phyloP scores from a whole-genome alignment of 202 grass and related monocot species.

The Musa balbisiana region DNA sequence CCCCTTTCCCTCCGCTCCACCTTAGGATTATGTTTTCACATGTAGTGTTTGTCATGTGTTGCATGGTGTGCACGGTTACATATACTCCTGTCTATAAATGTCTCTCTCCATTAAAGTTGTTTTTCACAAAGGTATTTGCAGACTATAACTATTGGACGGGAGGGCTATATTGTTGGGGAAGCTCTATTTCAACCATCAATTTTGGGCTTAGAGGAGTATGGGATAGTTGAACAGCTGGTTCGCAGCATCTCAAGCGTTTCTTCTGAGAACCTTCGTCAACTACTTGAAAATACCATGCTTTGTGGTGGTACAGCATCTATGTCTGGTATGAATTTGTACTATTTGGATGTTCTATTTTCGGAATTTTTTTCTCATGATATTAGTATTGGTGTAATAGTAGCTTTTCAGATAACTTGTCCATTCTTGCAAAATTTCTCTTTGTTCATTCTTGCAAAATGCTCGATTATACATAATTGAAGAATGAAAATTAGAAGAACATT shows the following conservation, averaged over 20 bases:
- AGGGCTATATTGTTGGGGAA: constrained; percentile 81
- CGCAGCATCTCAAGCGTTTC: constrained; percentile 74
- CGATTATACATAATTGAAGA: no score
- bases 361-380: not conserved
- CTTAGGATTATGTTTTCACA: no score
- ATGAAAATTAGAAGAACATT: no score
- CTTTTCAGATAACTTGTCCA: no score
- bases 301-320: constrained; percentile 84
- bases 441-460: no score
- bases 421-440: no score
- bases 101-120: not conserved
- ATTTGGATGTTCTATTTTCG: not conserved
- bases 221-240: constrained; percentile 82
- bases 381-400: no score
- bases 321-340: constrained; percentile 40
- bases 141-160: constrained; percentile 78
- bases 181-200: constrained; percentile 89
- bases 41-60: no score
- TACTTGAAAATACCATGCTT: constrained; percentile 91
- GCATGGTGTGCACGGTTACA: no score
- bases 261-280: constrained; percentile 81
- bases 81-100: no score
- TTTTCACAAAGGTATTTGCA: constrained; percentile 24
- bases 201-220: constrained; percentile 91
- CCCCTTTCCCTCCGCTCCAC: not conserved